Base-by-base conservation (phyloP, 345 rosid species). In the Pistacia atlantica region DNA sequence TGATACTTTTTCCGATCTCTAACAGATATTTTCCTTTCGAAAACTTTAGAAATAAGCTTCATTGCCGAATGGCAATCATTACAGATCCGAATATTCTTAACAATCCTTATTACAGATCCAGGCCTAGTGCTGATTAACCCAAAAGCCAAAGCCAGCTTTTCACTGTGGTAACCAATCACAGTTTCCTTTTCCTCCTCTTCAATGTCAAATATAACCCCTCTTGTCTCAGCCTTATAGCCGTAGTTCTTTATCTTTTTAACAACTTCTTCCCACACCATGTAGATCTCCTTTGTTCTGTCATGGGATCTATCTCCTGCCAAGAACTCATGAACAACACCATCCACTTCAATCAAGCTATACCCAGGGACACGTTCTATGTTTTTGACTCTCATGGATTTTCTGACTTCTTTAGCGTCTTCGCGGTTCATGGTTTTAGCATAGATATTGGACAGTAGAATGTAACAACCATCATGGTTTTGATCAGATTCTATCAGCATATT, bases 331-430 rank as follows among this genome's bases (percentile, higher is more conserved):
- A 84, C 69, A 33, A 48, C 70, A 33, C 77, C 79, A 46, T 78
- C 74, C 66, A 84, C 78, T 65, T 80, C 79, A 80, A 84, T 80
- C 84, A 83, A 78, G 77, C 84, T 84, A 75, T 76, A 79, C 20
- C 84, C 87, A 42, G 80, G 80, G 42, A 58, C 67, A 33, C 78
- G 68, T 79, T 72, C 73, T 42, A 84, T 69, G 0, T 77, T 72
- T 49, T 71, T 84, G 45, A 20, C 69, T 59, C 67, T 69, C 58
- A 81, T 79, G 1, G 74, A 73, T 45, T 28, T 73, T 72, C 87
- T 84, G 59, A 78, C 78, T 58, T 22, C 72, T 28, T 83, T 83
- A 63, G 80, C 80, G 63, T 78, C 78, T 55, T 81, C 82, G 64
- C 84, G 77, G 60, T 80, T 75, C 18, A 68, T 73, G 55, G 67